Evolutionary conservation across 257 asterid species (phyloP).

Genomic region (Scutellaria barbata): DNA sequence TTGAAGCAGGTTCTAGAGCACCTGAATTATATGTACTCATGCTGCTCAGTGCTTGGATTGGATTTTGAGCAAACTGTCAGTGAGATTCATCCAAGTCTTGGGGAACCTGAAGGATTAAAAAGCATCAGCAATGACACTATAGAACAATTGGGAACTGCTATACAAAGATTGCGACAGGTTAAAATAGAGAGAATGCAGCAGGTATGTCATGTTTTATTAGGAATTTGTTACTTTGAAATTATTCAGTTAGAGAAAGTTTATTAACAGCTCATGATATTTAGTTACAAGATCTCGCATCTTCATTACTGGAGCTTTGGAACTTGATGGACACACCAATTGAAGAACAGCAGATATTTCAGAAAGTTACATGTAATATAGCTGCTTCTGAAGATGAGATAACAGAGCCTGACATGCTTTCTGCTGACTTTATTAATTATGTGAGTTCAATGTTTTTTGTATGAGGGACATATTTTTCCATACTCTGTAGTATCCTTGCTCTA

Average conservation of each 20-base stretch:
- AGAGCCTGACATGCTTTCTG: slow-evolving; percentile 83
- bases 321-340: slow-evolving; percentile 97
- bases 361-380: slow-evolving; percentile 83
- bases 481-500: slow-evolving; percentile 11
- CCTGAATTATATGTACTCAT: slow-evolving; percentile 65
- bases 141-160: slow-evolving; percentile 63
- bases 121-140: slow-evolving; percentile 75
- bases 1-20: slow-evolving; percentile 73
- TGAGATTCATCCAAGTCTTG: slow-evolving; percentile 85
- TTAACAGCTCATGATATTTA: slow-evolving; percentile 40
- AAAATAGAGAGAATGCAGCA: slow-evolving; percentile 84
- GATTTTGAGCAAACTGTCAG: slow-evolving; percentile 72
- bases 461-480: slow-evolving; percentile 4
- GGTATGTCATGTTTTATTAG: slow-evolving; percentile 48
- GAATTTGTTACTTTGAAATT: slow-evolving; percentile 4
- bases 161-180: slow-evolving; percentile 65
- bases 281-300: slow-evolving; percentile 90
- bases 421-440: slow-evolving; percentile 66
- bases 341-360: slow-evolving; percentile 86
- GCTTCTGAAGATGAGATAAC: slow-evolving; percentile 90
- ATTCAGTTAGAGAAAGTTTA: slow-evolving; percentile 19
- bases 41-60: slow-evolving; percentile 91
- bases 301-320: slow-evolving; percentile 95
- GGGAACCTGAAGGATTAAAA: slow-evolving; percentile 70
- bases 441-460: slow-evolving; percentile 37